phyloP scores from a whole-genome alignment of 176 grass and related monocot species.

The Zoysia pacifica region DNA sequence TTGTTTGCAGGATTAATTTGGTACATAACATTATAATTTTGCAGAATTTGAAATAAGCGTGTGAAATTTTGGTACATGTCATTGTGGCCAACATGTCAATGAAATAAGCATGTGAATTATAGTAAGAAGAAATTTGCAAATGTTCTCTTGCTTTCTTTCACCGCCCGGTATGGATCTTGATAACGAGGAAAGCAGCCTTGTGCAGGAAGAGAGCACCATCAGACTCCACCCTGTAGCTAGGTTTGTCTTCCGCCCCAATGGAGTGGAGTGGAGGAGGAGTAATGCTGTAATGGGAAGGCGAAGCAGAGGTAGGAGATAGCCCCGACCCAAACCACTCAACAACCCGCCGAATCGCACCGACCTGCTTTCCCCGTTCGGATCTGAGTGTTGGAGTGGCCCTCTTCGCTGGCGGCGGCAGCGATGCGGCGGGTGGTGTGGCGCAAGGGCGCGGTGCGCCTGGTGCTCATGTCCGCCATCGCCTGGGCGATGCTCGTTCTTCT shows the following conservation, averaged over 20 bases:
- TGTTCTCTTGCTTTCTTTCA: no score
- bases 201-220: no score
- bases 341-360: not conserved
- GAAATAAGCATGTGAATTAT: no score
- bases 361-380: not conserved
- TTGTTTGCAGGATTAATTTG: no score
- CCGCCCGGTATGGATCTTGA: no score
- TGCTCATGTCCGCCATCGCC: slow-evolving; percentile 68
- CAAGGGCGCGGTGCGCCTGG: slow-evolving; percentile 65
- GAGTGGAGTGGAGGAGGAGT: not conserved
- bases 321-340: not conserved
- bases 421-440: slow-evolving; percentile 51
- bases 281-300: slow-evolving; percentile 39
- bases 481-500: slow-evolving; percentile 80
- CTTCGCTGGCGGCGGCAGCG: slow-evolving; percentile 32
- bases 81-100: no score
- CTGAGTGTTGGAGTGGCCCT: not conserved
- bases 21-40: no score
- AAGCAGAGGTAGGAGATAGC: slow-evolving; percentile 47
- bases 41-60: no score
- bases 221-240: no score
- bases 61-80: no score
- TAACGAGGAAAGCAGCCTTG: no score
- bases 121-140: no score
- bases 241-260: not conserved